phyloP scores from a whole-genome alignment of 192 early-diverging fungal genomes.

The Gigaspora rosea region DNA sequence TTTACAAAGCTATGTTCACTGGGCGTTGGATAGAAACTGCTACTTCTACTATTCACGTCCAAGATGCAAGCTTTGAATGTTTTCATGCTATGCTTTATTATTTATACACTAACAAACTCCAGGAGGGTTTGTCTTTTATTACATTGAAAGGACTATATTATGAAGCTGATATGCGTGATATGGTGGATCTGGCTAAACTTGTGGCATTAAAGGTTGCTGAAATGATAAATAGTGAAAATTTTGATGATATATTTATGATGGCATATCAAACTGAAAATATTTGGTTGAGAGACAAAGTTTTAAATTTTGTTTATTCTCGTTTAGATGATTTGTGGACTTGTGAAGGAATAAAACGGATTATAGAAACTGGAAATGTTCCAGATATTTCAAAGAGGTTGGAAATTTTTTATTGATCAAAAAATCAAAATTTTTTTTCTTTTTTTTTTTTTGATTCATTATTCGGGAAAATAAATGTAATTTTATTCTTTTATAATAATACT shows the following conservation, averaged over 20 bases:
- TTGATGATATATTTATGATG: neutral
- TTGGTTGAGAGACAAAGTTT: neutral
- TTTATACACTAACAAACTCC: neutral
- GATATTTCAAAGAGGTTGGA: too few relatives aligned
- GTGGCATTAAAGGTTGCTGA: neutral
- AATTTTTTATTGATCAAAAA: too few relatives aligned
- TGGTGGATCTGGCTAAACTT: neutral
- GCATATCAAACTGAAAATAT: neutral
- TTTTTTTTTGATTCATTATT: too few relatives aligned
- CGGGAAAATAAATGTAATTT: too few relatives aligned
- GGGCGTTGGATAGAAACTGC: neutral
- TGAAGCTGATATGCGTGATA: slow-evolving; percentile 1
- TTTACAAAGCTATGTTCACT: neutral
- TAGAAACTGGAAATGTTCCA: too few relatives aligned
- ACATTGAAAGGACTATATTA: neutral
- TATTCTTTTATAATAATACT: too few relatives aligned
- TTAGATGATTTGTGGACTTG: too few relatives aligned
- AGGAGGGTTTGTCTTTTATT: neutral
- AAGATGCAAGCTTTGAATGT: neutral
- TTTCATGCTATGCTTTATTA: neutral
- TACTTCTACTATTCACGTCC: neutral
- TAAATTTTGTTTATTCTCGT: neutral
- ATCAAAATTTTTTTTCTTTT: too few relatives aligned
- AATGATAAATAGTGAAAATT: neutral
- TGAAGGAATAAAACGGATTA: too few relatives aligned